Conservation (phyloP, 345 rosid genomes). For the Citrus inodora region DNA sequence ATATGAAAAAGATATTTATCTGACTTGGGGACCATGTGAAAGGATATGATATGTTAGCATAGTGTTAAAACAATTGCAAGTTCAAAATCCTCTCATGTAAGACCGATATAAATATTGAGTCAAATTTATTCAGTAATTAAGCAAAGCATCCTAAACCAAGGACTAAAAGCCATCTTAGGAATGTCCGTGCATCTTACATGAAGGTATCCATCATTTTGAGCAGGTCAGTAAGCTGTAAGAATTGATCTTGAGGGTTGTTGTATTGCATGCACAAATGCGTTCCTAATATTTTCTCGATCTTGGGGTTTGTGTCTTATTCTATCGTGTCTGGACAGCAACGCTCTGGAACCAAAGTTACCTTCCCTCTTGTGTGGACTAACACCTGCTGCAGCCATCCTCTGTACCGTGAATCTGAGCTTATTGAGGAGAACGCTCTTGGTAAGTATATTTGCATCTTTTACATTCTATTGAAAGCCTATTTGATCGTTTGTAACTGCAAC, state of each 20-base stretch:
- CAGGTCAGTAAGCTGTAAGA: not conserved
- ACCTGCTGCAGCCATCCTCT: conserved; percentile 98
- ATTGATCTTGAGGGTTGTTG: not conserved
- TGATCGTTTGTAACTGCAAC: not conserved
- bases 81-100: too few species aligned
- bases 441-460: conserved; percentile 11
- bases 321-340: conserved; percentile 63
- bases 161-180: not conserved
- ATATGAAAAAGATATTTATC: too few species aligned
- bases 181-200: not conserved
- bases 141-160: not conserved
- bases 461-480: not conserved
- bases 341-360: conserved; percentile 89
- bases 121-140: not conserved
- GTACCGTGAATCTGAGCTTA: conserved; percentile 84
- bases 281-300: not conserved
- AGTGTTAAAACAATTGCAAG: not conserved
- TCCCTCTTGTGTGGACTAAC: conserved; percentile 99
- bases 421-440: conserved; percentile 69
- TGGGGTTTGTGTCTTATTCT: not conserved
- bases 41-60: not conserved
- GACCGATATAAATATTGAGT: not conserved
- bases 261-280: not conserved
- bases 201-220: not conserved
- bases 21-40: not conserved